These are phyloP conservation scores for Pleurotus tuber-regium DNA, from an alignment of 768 basidiomycete genomes.

Conservation along the genomic window DNA sequence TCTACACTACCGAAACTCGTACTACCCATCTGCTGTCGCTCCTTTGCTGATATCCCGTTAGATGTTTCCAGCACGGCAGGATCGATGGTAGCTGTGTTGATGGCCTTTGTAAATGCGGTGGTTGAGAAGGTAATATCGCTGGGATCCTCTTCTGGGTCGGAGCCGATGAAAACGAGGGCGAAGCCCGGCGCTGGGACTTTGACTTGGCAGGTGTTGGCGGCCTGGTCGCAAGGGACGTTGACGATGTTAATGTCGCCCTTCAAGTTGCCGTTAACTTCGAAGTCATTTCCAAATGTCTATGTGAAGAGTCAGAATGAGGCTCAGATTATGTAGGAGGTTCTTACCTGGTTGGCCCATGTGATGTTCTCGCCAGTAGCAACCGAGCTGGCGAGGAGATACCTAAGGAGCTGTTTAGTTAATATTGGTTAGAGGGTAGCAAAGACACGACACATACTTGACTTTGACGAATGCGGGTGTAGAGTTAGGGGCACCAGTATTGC, in stretches of 20 bases:
- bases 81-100: slow-evolving; percentile 56
- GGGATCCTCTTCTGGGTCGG: slow-evolving; percentile 31
- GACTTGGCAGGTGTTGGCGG: slow-evolving; percentile 50
- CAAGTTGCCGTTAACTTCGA: slow-evolving; percentile 64
- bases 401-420: slow-evolving; percentile 26
- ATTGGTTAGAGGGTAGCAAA: not conserved
- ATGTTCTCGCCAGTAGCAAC: slow-evolving; percentile 55
- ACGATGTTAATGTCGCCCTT: slow-evolving; percentile 47
- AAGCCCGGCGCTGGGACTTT: slow-evolving; percentile 68
- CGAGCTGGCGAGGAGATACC: slow-evolving; percentile 50
- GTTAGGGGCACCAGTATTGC: slow-evolving; percentile 32
- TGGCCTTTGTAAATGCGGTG: slow-evolving; percentile 49
- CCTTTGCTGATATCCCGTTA: slow-evolving; percentile 38
- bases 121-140: slow-evolving; percentile 48
- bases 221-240: slow-evolving; percentile 55
- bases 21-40: slow-evolving; percentile 23
- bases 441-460: slow-evolving; percentile 50
- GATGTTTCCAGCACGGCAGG: slow-evolving; percentile 51
- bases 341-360: slow-evolving; percentile 61
- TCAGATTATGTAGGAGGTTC: slow-evolving; percentile 3
- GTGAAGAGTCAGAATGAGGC: not conserved
- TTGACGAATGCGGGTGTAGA: slow-evolving; percentile 43
- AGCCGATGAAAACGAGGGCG: slow-evolving; percentile 69
- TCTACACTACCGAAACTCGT: slow-evolving; percentile 22
- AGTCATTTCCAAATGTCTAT: slow-evolving; percentile 25